Evolutionary conservation across 2,329 filamentous ascomycete species (phyloP), one percentile per base, ranked within the genome.

Genomic region (Sclerotiophoma versabilis): DNA sequence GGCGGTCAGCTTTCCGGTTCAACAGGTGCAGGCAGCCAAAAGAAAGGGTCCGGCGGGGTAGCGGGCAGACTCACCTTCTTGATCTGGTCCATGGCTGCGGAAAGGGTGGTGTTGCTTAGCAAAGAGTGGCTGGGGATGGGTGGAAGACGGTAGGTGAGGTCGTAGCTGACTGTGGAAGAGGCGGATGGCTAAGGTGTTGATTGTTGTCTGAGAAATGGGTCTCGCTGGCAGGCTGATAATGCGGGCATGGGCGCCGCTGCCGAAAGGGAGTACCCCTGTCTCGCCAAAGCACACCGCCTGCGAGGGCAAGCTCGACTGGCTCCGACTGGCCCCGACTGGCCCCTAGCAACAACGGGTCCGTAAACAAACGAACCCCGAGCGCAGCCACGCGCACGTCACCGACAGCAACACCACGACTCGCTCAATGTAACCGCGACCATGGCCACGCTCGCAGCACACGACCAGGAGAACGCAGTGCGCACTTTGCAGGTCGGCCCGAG

Each of bases 401-500:
- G 51, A 19, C 44, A 57, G 55, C 50, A 41, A 19, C 54, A 51
- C 46, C 32, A 60, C 60, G 57, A 47, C 60, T 64, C 64, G 59
- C 66, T 64, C 69, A 61, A 73, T 73, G 67, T 70, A 62, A 71
- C 65, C 53, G 26, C 59, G 52, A 49, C 49, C 59, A 73, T 73
- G 65, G 66, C 96, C 93, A 91, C 81, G 92, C 72, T 90, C 90
- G 57, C 83, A 88, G 70, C 75, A 73, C 85, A 87, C 66, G 90
- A 96, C 76, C 92, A 96, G 78, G 93, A 97, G 77, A 97, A 97
- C 76, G 78, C 91, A 74, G 84, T 91, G 67, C 87, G 91, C 72
- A 84, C 83, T 62, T 89, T 89, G 72, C 91, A 92, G 72, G 83
- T 87, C 56, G 84, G 81, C 43, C 87, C 87, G 20, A 84, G 87